Evolutionary conservation across 257 asterid genomes (phyloP).

Genomic region (Fraxinus quadrangulata): DNA sequence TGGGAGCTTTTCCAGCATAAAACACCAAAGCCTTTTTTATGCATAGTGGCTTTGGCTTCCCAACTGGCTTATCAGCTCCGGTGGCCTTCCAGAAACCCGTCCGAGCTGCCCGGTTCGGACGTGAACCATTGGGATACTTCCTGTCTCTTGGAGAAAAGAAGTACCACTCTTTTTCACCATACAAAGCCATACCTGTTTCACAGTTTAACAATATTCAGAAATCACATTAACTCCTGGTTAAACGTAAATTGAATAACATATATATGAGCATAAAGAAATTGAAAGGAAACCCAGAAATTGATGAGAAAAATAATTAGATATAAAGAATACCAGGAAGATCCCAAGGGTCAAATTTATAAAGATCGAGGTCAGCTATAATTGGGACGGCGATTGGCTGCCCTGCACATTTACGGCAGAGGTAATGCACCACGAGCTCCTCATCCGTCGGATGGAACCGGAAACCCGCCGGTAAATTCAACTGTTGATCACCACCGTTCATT

Average conservation of each 20-base stretch:
- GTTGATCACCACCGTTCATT: conserved; percentile 14
- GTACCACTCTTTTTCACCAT: conserved; percentile 59
- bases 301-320: too few relatives aligned
- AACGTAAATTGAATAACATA: neutral
- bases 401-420: conserved; percentile 35
- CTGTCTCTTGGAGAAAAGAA: conserved; percentile 55
- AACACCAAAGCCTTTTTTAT: conserved; percentile 54
- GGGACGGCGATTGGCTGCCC: conserved; percentile 37
- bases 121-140: conserved; percentile 53
- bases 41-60: conserved; percentile 43
- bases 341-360: conserved; percentile 55
- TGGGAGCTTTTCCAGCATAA: conserved; percentile 54
- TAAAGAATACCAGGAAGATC: conserved; percentile 43
- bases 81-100: conserved; percentile 63
- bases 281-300: neutral
- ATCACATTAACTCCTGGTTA: neutral
- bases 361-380: conserved; percentile 51
- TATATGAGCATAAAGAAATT: neutral
- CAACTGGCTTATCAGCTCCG: conserved; percentile 56
- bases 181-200: conserved; percentile 38
- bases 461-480: conserved; percentile 18
- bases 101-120: conserved; percentile 51
- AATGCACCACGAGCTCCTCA: conserved; percentile 18
- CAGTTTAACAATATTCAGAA: neutral
- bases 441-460: conserved; percentile 20